Evolutionary conservation across 1,284 basidiomycete species (phyloP), one percentile per base, ranked within the genome.

Genomic region (Moesziomyces aphidis): DNA sequence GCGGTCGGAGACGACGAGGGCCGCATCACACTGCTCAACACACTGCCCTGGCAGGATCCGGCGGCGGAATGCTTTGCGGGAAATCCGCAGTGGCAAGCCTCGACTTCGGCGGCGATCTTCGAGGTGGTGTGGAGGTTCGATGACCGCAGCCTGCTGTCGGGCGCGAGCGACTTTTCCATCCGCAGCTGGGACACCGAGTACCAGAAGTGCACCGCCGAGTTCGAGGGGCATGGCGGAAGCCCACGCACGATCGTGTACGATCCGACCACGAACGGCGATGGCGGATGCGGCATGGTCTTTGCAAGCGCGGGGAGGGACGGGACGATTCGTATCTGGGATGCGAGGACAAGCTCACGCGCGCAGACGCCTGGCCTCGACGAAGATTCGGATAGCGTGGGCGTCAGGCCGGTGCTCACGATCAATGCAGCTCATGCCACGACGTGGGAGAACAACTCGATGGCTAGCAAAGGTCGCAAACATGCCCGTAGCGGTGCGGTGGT

Each of bases 1-100:
- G 83, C 83, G 1, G 77, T 81, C 0, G 83, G 83, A 31, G 78
- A 80, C 57, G 81, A 83, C 62, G 79, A 82, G 48, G 82, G 83
- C 7, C 70, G 77, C 17, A 65, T 84, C 48, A 70, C 73, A 5
- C 71, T 84, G 5, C 52, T 83, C 57, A 71, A 84, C 53, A 84
- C 81, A 13, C 51, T 69, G 15, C 24, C 71, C 2, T 59, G 57
- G 50, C 68, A 72, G 23, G 70, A 76, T 43, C 22, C 23, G 5
- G 48, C 65, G 5, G 55, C 64, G 5, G 58, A 70, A 34, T 15
- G 26, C 3, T 55, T 26, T n/a, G 47, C 56, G 19, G 22, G 21
- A 3, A 46, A 72, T 23, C 64, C 61, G 15, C 58, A 48, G 22
- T 75, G 73, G 71, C 57, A 71, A 28, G 64, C 71, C 15, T 67